Evolutionary conservation across 495 filamentous ascomycete species (phyloP).

Genomic region (Trichoderma asperelloides): DNA sequence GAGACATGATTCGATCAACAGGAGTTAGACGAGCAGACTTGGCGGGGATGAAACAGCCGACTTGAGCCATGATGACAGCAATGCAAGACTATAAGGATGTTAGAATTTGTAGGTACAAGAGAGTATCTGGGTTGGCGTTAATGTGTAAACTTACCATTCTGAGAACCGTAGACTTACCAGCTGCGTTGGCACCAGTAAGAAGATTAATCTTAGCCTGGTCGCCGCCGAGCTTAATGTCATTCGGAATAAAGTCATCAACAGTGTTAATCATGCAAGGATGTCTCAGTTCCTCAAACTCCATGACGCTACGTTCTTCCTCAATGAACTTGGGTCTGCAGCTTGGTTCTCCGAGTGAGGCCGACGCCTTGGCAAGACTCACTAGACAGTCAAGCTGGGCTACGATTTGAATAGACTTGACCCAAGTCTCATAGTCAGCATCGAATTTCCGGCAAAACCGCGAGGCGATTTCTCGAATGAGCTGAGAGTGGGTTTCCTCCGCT

Average conservation of each 20-base stretch:
- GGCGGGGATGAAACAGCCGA: conserved; percentile 88
- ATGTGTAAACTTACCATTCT: conserved; percentile 62
- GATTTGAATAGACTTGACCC: conserved; percentile 80
- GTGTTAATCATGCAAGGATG: conserved; percentile 89
- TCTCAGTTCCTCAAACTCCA: conserved; percentile 86
- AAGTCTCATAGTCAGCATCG: conserved; percentile 76
- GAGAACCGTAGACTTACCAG: conserved; percentile 96
- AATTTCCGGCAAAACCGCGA: conserved; percentile 79
- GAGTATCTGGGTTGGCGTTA: background rate
- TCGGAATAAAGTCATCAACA: conserved; percentile 93
- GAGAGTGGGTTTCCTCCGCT: conserved; percentile 86
- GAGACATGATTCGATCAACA: conserved; percentile 96
- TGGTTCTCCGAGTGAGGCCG: conserved; percentile 69
- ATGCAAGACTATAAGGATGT: conserved; percentile 53
- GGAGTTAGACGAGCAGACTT: conserved; percentile 79
- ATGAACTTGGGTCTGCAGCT: conserved; percentile 85
- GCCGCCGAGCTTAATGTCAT: conserved; percentile 85
- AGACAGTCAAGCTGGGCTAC: conserved; percentile 91
- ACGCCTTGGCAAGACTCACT: conserved; percentile 84
- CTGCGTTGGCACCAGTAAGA: conserved; percentile 93
- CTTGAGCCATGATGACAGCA: conserved; percentile 97
- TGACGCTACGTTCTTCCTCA: conserved; percentile 69
- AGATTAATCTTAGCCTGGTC: conserved; percentile 74
- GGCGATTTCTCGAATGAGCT: conserved; percentile 83
- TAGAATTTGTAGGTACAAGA: conserved; percentile 34